These are phyloP conservation scores for Guyanaporus albipodus DNA, from an alignment of 768 basidiomycete species.

Conservation along the genomic window DNA sequence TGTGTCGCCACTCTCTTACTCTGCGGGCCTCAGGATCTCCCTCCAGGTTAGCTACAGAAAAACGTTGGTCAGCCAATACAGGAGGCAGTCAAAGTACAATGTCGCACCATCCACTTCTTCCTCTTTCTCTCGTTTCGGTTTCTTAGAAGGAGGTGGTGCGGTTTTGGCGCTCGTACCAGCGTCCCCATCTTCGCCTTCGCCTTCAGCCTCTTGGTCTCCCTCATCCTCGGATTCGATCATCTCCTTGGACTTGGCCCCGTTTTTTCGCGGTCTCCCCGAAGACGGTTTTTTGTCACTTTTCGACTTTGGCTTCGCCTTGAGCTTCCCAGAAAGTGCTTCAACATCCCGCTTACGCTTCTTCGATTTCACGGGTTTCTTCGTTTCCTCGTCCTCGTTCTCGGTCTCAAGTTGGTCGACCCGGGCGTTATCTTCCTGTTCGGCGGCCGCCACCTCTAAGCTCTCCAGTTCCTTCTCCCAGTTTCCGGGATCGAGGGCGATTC, in stretches of 20 bases:
- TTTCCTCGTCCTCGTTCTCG: constrained; percentile 49
- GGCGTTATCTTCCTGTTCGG: constrained; percentile 52
- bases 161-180: constrained; percentile 49
- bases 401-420: constrained; percentile 65
- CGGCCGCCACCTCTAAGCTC: constrained; percentile 29
- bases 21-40: constrained; percentile 62
- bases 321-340: constrained; percentile 38
- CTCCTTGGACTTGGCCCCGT: constrained; percentile 58
- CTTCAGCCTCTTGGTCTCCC: constrained; percentile 47
- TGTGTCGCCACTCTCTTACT: constrained; percentile 91
- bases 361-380: constrained; percentile 41
- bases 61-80: constrained; percentile 4
- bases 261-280: constrained; percentile 45
- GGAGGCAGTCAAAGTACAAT: constrained; percentile 1
- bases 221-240: constrained; percentile 63
- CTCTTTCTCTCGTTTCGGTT: constrained; percentile 55
- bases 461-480: constrained; percentile 56
- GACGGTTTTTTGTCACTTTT: constrained; percentile 40
- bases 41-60: constrained; percentile 37
- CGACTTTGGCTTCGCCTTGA: constrained; percentile 42
- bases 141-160: constrained; percentile 64
- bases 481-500: constrained; percentile 68
- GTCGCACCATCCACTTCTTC: constrained; percentile 56
- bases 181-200: constrained; percentile 43
- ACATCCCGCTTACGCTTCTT: constrained; percentile 65